Percentiles rank a stretch among this genome's conserved stretches.
Evolutionary conservation across 768 basidiomycete genomes (phyloP).

Genomic region (Sporobolomyces phaffii): DNA sequence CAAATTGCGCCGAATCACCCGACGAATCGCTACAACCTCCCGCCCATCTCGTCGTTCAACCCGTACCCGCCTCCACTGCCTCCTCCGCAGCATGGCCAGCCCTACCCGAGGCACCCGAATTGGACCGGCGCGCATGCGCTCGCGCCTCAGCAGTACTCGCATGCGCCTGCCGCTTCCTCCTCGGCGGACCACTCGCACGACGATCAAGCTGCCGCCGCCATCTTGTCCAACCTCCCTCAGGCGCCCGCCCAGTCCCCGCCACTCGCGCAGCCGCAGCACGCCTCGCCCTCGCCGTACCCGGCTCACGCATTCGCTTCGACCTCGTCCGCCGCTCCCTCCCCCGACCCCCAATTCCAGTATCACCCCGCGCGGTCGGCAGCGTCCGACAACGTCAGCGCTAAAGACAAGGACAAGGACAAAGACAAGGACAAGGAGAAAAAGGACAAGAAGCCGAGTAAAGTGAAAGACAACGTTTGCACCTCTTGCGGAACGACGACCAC

Average conservation of each 20-base stretch:
- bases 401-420: neutral
- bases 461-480: constrained; percentile 54
- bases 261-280: neutral
- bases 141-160: neutral
- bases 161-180: neutral
- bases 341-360: neutral
- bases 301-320: neutral
- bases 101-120: neutral
- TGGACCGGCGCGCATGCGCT: no score
- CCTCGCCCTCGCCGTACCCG: neutral
- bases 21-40: constrained; percentile 3
- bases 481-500: constrained; percentile 75
- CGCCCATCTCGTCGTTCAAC: constrained; percentile 21
- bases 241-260: neutral
- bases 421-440: neutral
- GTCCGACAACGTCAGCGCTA: neutral
- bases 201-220: constrained; percentile 21
- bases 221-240: constrained; percentile 11
- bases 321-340: neutral
- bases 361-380: neutral
- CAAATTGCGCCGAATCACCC: neutral
- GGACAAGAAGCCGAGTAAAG: constrained; percentile 5
- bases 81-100: neutral
- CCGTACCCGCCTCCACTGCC: neutral
- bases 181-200: neutral